Evolutionary conservation across 2,329 filamentous ascomycete species (phyloP).

Genomic region (Volutella citrinella): DNA sequence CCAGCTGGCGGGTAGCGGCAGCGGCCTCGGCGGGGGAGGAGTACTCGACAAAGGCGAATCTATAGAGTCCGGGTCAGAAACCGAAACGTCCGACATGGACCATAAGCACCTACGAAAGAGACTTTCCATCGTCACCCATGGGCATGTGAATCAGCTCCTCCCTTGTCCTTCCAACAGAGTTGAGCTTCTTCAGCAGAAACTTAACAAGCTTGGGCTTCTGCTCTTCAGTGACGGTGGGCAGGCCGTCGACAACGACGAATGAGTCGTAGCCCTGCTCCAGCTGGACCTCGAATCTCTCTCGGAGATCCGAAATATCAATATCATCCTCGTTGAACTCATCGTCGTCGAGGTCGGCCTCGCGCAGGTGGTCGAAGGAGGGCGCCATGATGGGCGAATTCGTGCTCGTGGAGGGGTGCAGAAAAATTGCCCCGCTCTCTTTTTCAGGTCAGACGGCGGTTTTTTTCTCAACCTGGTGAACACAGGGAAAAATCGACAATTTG

Average conservation of each 20-base stretch:
- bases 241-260: conserved; percentile 93
- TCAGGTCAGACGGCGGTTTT: conserved; percentile 17
- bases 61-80: no score
- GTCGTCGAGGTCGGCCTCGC: conserved; percentile 82
- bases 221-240: conserved; percentile 84
- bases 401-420: conserved; percentile 31
- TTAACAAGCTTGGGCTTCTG: conserved; percentile 94
- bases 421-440: conserved; percentile 35
- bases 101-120: conserved; percentile 77
- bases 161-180: conserved; percentile 75
- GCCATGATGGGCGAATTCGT: conserved; percentile 67
- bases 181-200: conserved; percentile 92
- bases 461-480: conserved; percentile 16
- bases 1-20: conserved; percentile 83
- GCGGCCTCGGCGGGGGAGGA: conserved; percentile 85
- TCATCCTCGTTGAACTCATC: conserved; percentile 90
- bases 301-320: conserved; percentile 91
- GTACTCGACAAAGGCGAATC: conserved; percentile 97
- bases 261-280: conserved; percentile 94
- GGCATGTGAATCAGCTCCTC: conserved; percentile 95
- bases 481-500: conserved; percentile 15
- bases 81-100: no score
- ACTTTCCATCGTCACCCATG: conserved; percentile 80
- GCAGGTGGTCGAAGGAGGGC: conserved; percentile 82
- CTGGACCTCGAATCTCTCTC: conserved; percentile 92